Evolutionary conservation across 345 rosid genomes (phyloP).

Genomic region (Physaria fendleri): DNA sequence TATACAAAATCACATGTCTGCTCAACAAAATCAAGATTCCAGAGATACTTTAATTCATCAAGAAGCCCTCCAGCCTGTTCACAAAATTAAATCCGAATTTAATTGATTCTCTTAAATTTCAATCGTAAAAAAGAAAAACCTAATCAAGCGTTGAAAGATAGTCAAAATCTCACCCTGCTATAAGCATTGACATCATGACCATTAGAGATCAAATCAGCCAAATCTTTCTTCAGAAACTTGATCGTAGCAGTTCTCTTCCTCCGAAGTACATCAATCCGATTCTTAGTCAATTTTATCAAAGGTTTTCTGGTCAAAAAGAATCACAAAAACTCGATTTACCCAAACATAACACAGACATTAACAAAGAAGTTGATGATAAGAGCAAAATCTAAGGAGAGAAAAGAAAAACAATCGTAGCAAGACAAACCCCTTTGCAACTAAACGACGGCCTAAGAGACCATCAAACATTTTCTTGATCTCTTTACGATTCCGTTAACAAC

Average conservation of each 20-base stretch:
- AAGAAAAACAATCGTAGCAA: background rate
- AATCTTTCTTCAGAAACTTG: constrained; percentile 77
- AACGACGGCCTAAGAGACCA: constrained; percentile 81
- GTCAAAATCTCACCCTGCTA: constrained; percentile 49
- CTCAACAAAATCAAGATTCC: constrained; percentile 73
- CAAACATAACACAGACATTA: background rate
- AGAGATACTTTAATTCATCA: constrained; percentile 50
- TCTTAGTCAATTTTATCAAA: constrained; percentile 65
- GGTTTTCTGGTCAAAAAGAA: constrained; percentile 52
- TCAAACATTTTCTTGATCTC: constrained; percentile 59
- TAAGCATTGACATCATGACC: constrained; percentile 81
- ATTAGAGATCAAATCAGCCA: constrained; percentile 82
- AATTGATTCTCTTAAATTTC: background rate
- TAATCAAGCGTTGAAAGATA: too few relatives aligned
- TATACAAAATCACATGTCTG: constrained; percentile 50
- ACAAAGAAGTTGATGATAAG: background rate
- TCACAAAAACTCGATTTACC: background rate
- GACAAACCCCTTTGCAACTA: constrained; percentile 63
- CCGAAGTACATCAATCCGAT: constrained; percentile 78
- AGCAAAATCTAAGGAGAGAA: too few relatives aligned
- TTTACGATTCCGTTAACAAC: too few relatives aligned
- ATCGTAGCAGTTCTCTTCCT: constrained; percentile 81
- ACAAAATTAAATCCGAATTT: background rate
- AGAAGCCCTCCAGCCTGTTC: constrained; percentile 82
- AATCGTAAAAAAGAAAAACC: background rate